Evolutionary conservation across 2,329 filamentous ascomycete genomes (phyloP).

Genomic region (Cephalotrichum gorgonifer): DNA sequence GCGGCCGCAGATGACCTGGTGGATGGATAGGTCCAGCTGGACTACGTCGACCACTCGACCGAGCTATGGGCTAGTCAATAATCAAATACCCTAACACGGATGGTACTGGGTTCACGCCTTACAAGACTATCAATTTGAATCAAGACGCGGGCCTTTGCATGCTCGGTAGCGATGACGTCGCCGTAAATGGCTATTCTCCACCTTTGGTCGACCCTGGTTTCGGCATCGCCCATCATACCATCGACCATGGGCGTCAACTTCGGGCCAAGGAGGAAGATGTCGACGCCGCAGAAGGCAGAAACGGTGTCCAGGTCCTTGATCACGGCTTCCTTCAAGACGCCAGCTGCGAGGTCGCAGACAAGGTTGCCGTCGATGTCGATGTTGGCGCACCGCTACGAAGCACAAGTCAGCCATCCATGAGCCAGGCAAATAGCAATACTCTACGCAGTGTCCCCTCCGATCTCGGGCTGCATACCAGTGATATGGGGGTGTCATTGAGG

Average conservation of each 20-base stretch:
- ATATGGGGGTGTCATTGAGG: conserved; percentile 83
- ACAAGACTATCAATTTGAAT: conserved; percentile 97
- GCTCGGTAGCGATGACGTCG: conserved; percentile 88
- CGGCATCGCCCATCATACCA: conserved; percentile 63
- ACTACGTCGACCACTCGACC: conserved; percentile 67
- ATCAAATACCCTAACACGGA: background rate
- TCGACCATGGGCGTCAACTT: conserved; percentile 73
- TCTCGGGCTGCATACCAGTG: conserved; percentile 57
- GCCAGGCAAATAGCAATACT: conserved; percentile 7
- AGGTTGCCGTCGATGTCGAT: conserved; percentile 90
- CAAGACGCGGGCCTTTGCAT: conserved; percentile 89
- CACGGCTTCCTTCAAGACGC: conserved; percentile 64
- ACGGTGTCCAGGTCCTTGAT: conserved; percentile 80
- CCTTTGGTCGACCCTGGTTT: conserved; percentile 79
- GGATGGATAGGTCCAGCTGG: conserved; percentile 75
- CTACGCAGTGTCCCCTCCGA: background rate
- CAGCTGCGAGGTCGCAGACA: conserved; percentile 62
- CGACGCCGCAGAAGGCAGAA: conserved; percentile 80
- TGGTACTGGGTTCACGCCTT: conserved; percentile 12
- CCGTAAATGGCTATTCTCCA: conserved; percentile 92
- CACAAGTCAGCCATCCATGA: conserved; percentile 10
- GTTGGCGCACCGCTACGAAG: conserved; percentile 68
- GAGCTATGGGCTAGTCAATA: conserved; percentile 36
- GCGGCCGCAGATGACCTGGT: conserved; percentile 85
- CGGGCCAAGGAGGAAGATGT: conserved; percentile 90